Percentiles rank a stretch among this genome's conserved stretches.
phyloP scores from a whole-genome alignment of 257 asterid species.

The Capsicum chinense region DNA sequence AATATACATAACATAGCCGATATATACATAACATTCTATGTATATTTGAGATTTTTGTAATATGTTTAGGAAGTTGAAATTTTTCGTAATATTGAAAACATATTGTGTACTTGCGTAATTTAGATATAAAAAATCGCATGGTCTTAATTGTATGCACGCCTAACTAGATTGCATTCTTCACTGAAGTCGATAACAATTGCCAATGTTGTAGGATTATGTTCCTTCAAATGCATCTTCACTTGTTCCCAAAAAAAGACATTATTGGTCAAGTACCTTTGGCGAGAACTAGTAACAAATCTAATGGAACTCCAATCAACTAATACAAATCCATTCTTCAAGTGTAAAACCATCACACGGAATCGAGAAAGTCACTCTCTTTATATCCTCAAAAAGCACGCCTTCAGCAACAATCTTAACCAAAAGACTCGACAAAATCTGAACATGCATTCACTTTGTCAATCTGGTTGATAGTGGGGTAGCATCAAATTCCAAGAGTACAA shows the following conservation, averaged over 20 bases:
- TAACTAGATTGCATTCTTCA: background rate
- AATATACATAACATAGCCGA: too few relatives aligned
- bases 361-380: background rate
- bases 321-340: background rate
- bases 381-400: background rate
- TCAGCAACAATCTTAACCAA: background rate
- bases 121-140: background rate
- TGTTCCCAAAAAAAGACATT: background rate
- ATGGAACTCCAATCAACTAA: background rate
- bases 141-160: background rate
- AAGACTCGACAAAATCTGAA: background rate
- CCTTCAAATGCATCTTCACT: slow-evolving; percentile 2
- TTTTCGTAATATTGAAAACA: too few relatives aligned
- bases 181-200: background rate
- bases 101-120: too few relatives aligned
- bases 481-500: background rate
- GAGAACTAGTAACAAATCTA: background rate
- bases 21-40: too few relatives aligned
- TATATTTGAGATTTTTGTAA: too few relatives aligned
- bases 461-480: background rate
- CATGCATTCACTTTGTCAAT: background rate
- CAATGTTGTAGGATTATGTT: background rate
- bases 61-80: too few relatives aligned
- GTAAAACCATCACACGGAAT: background rate
- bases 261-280: background rate